These are phyloP conservation scores for Penicillium cosmopolitanum DNA, from an alignment of 495 filamentous ascomycete species.

Conservation along the genomic window DNA sequence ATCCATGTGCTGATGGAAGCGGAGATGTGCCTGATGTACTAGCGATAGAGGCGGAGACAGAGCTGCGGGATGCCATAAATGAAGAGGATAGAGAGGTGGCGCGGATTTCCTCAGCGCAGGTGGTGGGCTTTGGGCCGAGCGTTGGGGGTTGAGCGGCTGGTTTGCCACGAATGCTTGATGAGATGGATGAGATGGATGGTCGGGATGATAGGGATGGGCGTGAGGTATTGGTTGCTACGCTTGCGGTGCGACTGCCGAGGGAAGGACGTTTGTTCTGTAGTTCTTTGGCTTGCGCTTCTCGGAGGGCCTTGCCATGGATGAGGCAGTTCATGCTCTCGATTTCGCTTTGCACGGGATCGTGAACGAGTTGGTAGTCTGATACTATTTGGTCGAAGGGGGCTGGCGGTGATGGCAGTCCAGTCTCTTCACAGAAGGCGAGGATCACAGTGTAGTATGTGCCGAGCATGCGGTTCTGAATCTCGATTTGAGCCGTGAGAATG, in stretches of 20 bases:
- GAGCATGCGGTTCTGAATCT: conserved; percentile 82
- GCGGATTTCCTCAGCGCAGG: conserved; percentile 15
- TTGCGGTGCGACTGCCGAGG: conserved; percentile 22
- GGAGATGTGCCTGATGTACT: conserved; percentile 30
- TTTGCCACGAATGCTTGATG: conserved; percentile 6
- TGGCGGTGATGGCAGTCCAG: conserved; percentile 72
- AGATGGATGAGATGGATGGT: conserved; percentile 16
- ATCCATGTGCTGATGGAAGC: conserved; percentile 27
- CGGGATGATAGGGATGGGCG: conserved; percentile 10
- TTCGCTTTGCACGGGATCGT: conserved; percentile 66
- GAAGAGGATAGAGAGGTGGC: conserved; percentile 25
- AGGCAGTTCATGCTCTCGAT: conserved; percentile 74
- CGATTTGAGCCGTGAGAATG: conserved; percentile 71
- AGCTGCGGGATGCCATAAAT: conserved; percentile 16
- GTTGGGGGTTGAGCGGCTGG: conserved; percentile 26
- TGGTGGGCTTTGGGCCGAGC: conserved; percentile 25
- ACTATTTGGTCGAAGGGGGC: conserved; percentile 75
- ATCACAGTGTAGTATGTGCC: conserved; percentile 84
- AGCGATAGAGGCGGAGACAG: conserved; percentile 23
- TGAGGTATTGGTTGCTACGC: conserved; percentile 11
- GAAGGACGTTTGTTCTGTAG: conserved; percentile 37
- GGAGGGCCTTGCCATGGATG: conserved; percentile 74
- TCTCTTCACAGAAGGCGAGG: conserved; percentile 74
- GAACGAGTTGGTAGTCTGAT: conserved; percentile 67
- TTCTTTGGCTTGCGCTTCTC: conserved; percentile 59